phyloP scores from a whole-genome alignment of 352 stramenopile species.

The Globisporangium radiosum region DNA sequence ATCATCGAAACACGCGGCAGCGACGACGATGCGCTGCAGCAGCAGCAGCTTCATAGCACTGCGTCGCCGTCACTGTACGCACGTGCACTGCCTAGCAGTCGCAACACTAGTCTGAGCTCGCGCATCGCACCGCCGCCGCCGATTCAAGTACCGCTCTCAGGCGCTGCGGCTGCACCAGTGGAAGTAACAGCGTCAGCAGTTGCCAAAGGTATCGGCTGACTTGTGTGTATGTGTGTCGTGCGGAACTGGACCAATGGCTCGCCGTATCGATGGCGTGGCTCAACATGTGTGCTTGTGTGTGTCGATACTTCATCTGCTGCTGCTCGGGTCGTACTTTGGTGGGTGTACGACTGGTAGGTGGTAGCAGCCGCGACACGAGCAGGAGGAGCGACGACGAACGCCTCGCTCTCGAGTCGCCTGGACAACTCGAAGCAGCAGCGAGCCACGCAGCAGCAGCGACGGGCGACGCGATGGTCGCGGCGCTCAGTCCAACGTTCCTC shows the following conservation, averaged over 20 bases:
- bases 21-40: conserved; percentile 1
- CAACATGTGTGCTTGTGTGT: not conserved
- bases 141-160: conserved; percentile 38
- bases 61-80: not conserved
- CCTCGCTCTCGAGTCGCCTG: conserved; percentile 3
- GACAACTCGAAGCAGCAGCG: no score
- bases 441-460: conserved; percentile 15
- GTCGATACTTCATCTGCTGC: not conserved
- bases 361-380: not conserved
- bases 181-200: not conserved
- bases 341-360: not conserved
- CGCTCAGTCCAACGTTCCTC: conserved; percentile 76
- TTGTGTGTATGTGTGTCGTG: not conserved
- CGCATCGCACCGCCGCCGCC: conserved; percentile 57
- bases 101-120: conserved; percentile 24
- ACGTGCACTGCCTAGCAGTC: not conserved
- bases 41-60: not conserved
- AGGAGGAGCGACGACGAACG: conserved; percentile 3
- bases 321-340: no score
- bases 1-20: conserved; percentile 39
- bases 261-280: not conserved
- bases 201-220: conserved; percentile 9
- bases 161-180: not conserved
- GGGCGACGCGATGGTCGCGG: conserved; percentile 17
- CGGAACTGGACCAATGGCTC: not conserved